Conservation (phyloP, 2,329 filamentous ascomycete species). For the Apiospora koreana region DNA sequence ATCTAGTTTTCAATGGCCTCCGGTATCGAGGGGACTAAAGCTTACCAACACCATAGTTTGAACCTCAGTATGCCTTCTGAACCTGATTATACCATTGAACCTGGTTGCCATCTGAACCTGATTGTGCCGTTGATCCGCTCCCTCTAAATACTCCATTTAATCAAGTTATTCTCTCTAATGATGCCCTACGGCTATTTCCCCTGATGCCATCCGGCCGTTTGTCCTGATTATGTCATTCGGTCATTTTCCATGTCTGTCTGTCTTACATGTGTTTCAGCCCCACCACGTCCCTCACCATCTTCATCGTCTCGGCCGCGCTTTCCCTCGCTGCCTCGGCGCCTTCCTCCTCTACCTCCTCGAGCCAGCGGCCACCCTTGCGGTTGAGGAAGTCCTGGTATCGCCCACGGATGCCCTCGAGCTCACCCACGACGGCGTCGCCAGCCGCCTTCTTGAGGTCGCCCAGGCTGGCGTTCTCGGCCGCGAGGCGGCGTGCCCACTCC, state of each 20-base stretch:
- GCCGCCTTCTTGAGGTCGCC: conserved; percentile 65
- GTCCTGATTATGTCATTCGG: too few relatives aligned
- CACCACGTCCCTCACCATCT: conserved; percentile 6
- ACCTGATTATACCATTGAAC: background rate
- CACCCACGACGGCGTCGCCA: conserved; percentile 55
- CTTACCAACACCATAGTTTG: background rate
- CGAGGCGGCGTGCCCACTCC: conserved; percentile 32
- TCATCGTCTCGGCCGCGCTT: conserved; percentile 13
- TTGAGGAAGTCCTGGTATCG: conserved; percentile 48
- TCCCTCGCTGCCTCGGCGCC: conserved; percentile 14
- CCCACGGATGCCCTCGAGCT: conserved; percentile 51
- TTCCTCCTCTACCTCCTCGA: conserved; percentile 56
- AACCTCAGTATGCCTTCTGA: background rate
- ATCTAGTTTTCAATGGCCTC: background rate
- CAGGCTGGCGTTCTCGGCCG: conserved; percentile 44
- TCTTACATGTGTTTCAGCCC: background rate
- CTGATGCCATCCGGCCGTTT: too few relatives aligned
- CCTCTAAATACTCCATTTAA: too few relatives aligned
- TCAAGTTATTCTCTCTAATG: too few relatives aligned
- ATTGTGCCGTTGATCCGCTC: too few relatives aligned
- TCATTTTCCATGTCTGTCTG: too few relatives aligned
- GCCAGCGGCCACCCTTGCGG: conserved; percentile 46
- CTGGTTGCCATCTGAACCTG: too few relatives aligned
- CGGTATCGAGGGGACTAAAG: background rate
- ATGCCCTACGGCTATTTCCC: too few relatives aligned